Evolutionary conservation across 75 land plant genomes (phyloP).

Genomic region (Cupressus sempervirens): DNA sequence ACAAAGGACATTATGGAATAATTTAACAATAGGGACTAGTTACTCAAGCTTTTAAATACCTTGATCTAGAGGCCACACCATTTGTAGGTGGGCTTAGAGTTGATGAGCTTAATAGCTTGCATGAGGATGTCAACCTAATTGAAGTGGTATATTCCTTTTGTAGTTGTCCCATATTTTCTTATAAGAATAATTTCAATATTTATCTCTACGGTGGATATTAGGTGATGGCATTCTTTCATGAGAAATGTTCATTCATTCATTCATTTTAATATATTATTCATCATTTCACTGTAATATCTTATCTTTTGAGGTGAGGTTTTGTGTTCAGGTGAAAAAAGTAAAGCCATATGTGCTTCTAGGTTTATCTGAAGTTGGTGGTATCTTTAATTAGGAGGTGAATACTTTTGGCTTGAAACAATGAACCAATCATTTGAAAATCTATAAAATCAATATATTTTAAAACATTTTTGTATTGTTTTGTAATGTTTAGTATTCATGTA

Average conservation of each 20-base stretch:
- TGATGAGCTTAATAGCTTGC: conserved; percentile 50
- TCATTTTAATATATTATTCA: neutral
- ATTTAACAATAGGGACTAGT: conserved; percentile 78
- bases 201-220: neutral
- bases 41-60: conserved; percentile 54
- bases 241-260: neutral
- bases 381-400: conserved; percentile 75
- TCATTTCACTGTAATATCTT: neutral
- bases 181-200: neutral
- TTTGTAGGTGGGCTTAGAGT: conserved; percentile 56
- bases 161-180: neutral
- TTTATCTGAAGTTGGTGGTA: conserved; percentile 91
- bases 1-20: no score
- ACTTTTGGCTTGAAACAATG: neutral
- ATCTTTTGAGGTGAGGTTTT: neutral
- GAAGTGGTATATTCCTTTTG: conserved; percentile 69
- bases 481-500: conserved; percentile 34
- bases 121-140: conserved; percentile 63
- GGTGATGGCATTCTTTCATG: neutral
- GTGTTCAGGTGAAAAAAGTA: conserved; percentile 58
- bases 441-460: neutral
- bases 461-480: neutral
- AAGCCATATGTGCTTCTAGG: conserved; percentile 91
- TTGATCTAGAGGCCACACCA: conserved; percentile 73
- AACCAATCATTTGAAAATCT: neutral